phyloP scores from a whole-genome alignment of 805 yeast species.

The Cyberlindnera mrakii region DNA sequence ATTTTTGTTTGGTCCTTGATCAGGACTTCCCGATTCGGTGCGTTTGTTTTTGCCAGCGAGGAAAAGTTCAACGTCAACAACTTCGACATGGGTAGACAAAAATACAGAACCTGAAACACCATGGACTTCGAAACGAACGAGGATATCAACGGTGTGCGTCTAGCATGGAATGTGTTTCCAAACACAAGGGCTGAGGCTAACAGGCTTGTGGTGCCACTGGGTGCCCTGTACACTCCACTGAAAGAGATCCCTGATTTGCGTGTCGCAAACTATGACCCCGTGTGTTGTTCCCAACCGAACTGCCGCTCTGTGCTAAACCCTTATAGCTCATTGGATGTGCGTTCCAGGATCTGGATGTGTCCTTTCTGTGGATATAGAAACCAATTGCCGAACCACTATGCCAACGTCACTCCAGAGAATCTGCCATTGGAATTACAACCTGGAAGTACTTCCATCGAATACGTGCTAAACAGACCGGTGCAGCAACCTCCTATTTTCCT shows the following conservation, averaged over 20 bases:
- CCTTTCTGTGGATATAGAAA: conserved; percentile 75
- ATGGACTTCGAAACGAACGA: conserved; percentile 56
- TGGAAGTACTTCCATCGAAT: conserved; percentile 73
- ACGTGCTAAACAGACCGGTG: conserved; percentile 74
- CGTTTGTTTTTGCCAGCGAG: conserved; percentile 2
- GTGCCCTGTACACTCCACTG: conserved; percentile 92
- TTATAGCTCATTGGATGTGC: conserved; percentile 71
- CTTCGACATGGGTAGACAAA: not conserved
- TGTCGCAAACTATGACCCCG: conserved; percentile 81
- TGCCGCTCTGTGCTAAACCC: conserved; percentile 89
- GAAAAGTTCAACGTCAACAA: conserved; percentile 1
- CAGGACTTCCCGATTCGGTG: too few relatives aligned
- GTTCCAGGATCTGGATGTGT: conserved; percentile 78
- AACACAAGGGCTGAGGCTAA: conserved; percentile 83
- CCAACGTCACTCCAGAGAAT: conserved; percentile 65
- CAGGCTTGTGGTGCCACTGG: conserved; percentile 89
- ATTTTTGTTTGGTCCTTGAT: not conserved
- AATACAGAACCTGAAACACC: not conserved
- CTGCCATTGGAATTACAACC: conserved; percentile 77
- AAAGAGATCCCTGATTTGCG: conserved; percentile 71
- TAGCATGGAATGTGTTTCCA: conserved; percentile 84
- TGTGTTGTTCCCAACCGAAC: conserved; percentile 62
- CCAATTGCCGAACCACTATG: conserved; percentile 77
- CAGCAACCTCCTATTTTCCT: conserved; percentile 81
- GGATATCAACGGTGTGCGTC: conserved; percentile 67